These are phyloP conservation scores for Diplotaxis tenuifolia DNA, from an alignment of 345 rosid species.

Conservation along the genomic window DNA sequence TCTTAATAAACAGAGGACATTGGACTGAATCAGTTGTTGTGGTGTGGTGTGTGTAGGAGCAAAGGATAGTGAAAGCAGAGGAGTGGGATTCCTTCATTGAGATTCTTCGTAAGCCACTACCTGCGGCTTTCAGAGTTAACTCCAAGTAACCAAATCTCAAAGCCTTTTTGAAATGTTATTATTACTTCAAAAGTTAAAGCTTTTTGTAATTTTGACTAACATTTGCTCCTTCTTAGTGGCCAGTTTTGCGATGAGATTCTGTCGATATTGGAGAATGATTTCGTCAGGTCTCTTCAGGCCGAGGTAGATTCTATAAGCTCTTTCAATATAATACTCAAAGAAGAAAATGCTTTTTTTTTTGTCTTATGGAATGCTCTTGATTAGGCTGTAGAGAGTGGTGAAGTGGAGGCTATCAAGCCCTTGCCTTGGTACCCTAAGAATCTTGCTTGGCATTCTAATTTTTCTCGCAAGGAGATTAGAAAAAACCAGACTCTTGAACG, in stretches of 20 bases:
- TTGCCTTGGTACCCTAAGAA: constrained; percentile 88
- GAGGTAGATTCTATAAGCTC: constrained; percentile 44
- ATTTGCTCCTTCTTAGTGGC: constrained; percentile 54
- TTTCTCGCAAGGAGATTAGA: constrained; percentile 88
- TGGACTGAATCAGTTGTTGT: not conserved
- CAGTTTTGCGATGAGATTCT: constrained; percentile 75
- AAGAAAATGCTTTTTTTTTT: not conserved
- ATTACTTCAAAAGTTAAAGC: not conserved
- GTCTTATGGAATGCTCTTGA: not conserved
- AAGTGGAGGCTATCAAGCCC: constrained; percentile 72
- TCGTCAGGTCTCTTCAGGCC: constrained; percentile 66
- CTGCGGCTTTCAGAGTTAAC: constrained; percentile 95
- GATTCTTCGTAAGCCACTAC: constrained; percentile 76
- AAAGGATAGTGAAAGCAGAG: constrained; percentile 65
- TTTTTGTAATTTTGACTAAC: not conserved
- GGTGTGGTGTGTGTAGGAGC: constrained; percentile 49
- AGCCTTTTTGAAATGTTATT: not conserved
- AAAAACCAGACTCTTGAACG: constrained; percentile 89
- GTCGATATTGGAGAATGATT: constrained; percentile 76
- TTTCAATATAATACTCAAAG: not conserved
- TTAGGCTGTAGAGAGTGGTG: constrained; percentile 68
- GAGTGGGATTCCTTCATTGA: constrained; percentile 83
- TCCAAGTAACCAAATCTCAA: constrained; percentile 50
- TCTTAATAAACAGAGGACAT: not conserved
- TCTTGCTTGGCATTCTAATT: constrained; percentile 93